Evolutionary conservation across 768 basidiomycete genomes (phyloP), one percentile per base, ranked within the genome.

Genomic region (Russula virescens): DNA sequence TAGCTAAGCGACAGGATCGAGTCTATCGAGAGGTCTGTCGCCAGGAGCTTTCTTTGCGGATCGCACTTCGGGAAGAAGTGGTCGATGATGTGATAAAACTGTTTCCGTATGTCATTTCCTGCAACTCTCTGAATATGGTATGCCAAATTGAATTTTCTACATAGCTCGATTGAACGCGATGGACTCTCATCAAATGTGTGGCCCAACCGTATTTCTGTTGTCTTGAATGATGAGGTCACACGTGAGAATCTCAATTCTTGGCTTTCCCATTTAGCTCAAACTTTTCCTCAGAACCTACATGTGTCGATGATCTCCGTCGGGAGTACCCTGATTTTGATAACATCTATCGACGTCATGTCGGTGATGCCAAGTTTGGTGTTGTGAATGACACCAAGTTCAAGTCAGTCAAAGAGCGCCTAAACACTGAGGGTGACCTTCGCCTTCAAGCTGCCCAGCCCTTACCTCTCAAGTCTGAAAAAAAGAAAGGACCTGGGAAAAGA

Each of bases 61-160:
- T 31, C 5, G n/a, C 14, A 18, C 55, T 62, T 31, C 61, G 49
- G 2, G 50, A 50, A 0, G 50, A 10, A 5, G 19, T 62, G 6
- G 43, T 53, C 13, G 43, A 11, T 6, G 31, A 57, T 0, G 61
- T 62, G 13, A n/a, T 46, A 0, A 28, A 7, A 2, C 14, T 45
- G 5, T 62, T 62, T 38, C 61, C 61, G 61, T 62, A 13, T 3
- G 59, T 60, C 42, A 5, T 23, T 19, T 23, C 34, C 18, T 8
- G 10, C 4, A 21, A 13, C 25, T 21, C 11, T 35, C 11, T 19
- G n/a, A 19, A 14, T 46, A 23, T 8, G 5, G 3, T 25, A 25
- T 19, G 46, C 8, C 35, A 19, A 57, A 9, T 10, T 10, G 13
- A 9, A 10, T 23, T 13, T 10, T 31, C 13, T 2, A 7, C 2